Percentiles rank a stretch among this genome's conserved stretches.
Conservation (phyloP, 768 basidiomycete genomes). For the Lyophyllum decastes region DNA sequence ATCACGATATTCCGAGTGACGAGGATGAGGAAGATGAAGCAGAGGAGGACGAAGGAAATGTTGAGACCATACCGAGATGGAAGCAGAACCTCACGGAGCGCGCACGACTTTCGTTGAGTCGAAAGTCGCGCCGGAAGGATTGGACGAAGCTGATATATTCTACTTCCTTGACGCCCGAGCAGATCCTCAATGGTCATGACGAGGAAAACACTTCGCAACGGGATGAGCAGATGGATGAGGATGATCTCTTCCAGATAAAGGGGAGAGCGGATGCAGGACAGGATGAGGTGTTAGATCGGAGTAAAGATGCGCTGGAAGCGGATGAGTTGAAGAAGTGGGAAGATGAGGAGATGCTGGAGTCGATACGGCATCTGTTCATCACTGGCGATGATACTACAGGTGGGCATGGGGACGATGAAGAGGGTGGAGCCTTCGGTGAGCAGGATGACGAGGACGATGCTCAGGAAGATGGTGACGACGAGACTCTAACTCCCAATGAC, state of each 20-base stretch:
- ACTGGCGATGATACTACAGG: conserved; percentile 51
- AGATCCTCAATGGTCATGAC: conserved; percentile 54
- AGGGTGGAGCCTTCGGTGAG: conserved; percentile 44
- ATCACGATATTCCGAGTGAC: conserved; percentile 48
- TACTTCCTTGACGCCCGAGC: conserved; percentile 63
- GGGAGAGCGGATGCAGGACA: conserved; percentile 32
- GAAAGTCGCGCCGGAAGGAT: conserved; percentile 52
- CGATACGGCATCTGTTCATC: conserved; percentile 87
- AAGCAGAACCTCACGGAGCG: conserved; percentile 61
- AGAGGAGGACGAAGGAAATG: conserved; percentile 36
- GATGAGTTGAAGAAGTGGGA: conserved; percentile 76
- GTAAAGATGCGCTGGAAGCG: conserved; percentile 57
- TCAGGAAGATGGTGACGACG: conserved; percentile 18
- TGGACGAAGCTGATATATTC: conserved; percentile 88
- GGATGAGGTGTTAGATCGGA: conserved; percentile 65
- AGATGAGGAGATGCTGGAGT: conserved; percentile 82
- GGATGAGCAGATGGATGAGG: conserved; percentile 43
- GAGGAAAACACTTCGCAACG: conserved; percentile 18
- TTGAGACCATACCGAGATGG: conserved; percentile 65
- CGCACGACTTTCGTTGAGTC: conserved; percentile 43
- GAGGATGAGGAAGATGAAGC: conserved; percentile 29
- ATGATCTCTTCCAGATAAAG: conserved; percentile 76
- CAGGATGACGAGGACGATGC: conserved; percentile 28
- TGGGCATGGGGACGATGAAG: conserved; percentile 39
- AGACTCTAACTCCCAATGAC: conserved; percentile 14